A percentile compares a stretch with the other conserved stretches of the same genome.
Conservation (phyloP, 2,329 filamentous ascomycete genomes). For the Kalmusia sp. region DNA sequence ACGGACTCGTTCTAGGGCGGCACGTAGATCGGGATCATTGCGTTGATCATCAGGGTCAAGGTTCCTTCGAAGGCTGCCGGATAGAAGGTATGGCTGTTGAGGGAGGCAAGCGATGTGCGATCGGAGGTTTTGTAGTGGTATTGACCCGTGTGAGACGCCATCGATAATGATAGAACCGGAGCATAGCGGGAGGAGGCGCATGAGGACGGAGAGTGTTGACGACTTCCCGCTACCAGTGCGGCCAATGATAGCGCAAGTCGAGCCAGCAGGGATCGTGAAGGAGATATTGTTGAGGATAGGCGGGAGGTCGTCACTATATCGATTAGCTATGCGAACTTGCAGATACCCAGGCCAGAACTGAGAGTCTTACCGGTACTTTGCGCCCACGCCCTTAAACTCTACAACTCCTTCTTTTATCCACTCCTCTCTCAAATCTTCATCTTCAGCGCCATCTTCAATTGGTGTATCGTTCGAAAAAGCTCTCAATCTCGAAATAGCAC, state of each 20-base stretch:
- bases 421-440: constrained; percentile 22
- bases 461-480: constrained; percentile 52
- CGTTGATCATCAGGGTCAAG: background rate
- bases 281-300: background rate
- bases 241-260: constrained; percentile 6
- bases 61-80: constrained; percentile 2
- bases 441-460: constrained; percentile 45
- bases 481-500: constrained; percentile 60
- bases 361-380: constrained; percentile 27
- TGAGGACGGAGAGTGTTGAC: constrained; percentile 51
- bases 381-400: constrained; percentile 45
- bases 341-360: background rate
- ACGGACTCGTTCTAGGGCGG: constrained; percentile 22
- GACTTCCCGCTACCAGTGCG: constrained; percentile 48
- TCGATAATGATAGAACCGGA: constrained; percentile 53
- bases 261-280: constrained; percentile 1
- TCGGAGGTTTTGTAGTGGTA: background rate
- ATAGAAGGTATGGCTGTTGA: constrained; percentile 7
- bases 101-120: constrained; percentile 4
- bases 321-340: constrained; percentile 5
- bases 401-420: constrained; percentile 40
- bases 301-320: background rate
- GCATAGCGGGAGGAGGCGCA: constrained; percentile 52
- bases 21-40: background rate
- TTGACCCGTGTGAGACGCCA: constrained; percentile 20